Conservation (phyloP, 2,329 filamentous ascomycete genomes). For the Cyphellophora attinorum region DNA sequence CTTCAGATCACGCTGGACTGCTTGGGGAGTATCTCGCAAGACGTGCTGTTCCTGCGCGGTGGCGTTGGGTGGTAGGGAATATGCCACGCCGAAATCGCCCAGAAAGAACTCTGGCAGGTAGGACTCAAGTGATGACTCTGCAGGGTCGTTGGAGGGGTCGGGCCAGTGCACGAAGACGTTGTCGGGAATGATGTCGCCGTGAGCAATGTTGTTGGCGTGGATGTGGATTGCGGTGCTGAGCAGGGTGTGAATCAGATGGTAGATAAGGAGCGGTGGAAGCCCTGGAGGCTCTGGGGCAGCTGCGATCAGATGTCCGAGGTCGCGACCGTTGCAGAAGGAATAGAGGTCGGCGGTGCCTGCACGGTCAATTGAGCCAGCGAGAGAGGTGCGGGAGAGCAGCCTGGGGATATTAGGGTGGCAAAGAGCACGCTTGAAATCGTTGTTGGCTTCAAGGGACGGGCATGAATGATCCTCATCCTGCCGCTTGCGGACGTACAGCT, state of each 20-base stretch:
- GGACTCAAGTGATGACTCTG: neutral
- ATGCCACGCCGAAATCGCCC: neutral
- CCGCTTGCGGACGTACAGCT: neutral
- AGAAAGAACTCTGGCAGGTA: neutral
- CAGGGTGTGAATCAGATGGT: neutral
- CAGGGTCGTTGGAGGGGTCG: neutral
- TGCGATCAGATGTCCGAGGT: neutral
- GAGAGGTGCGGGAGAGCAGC: neutral
- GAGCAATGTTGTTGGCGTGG: neutral
- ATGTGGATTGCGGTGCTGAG: neutral
- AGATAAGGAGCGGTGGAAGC: neutral
- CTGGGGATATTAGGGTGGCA: neutral
- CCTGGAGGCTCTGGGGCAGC: neutral
- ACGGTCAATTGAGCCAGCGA: neutral
- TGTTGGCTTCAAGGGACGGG: neutral
- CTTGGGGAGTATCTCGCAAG: neutral
- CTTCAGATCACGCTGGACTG: neutral
- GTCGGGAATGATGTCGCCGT: neutral
- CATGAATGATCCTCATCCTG: neutral
- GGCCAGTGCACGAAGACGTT: constrained; percentile 1
- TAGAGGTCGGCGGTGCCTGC: neutral
- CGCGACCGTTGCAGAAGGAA: neutral
- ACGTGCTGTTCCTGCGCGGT: neutral
- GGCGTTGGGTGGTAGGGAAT: neutral
- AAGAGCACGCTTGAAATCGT: neutral